Conservation (phyloP, 805 yeast genomes). For the Osmozyma mogii region DNA sequence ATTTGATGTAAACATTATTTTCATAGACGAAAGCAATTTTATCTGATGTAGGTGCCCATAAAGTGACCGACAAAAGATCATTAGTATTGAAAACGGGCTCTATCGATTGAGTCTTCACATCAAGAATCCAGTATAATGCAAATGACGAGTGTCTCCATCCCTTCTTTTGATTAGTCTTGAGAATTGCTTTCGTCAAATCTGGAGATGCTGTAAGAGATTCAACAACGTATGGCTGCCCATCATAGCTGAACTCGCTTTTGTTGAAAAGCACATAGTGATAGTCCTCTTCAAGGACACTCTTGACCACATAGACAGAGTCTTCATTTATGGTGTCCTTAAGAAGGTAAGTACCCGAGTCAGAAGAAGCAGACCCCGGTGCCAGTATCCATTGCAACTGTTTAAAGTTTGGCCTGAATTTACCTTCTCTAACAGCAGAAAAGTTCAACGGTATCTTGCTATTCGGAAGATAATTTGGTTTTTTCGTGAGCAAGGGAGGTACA, state of each 20-base stretch:
- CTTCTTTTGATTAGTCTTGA: constrained; percentile 53
- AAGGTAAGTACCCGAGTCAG: constrained; percentile 65
- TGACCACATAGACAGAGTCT: constrained; percentile 44
- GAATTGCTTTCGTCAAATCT: constrained; percentile 48
- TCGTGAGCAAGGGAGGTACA: no score
- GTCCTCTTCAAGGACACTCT: constrained; percentile 38
- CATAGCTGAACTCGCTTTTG: constrained; percentile 37
- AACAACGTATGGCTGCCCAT: constrained; percentile 36
- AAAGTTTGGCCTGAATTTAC: constrained; percentile 44
- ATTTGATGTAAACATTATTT: constrained; percentile 60
- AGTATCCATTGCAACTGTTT: constrained; percentile 67
- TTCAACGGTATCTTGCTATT: constrained; percentile 19
- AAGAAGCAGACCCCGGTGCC: constrained; percentile 36
- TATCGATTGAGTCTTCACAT: constrained; percentile 8
- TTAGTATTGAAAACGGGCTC: constrained; percentile 7
- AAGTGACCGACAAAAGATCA: constrained; percentile 28
- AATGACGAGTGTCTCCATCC: constrained; percentile 24
- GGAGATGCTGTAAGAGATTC: constrained; percentile 60
- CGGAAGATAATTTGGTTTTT: no score
- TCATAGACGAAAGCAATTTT: constrained; percentile 59
- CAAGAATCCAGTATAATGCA: constrained; percentile 14
- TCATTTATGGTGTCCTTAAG: constrained; percentile 30
- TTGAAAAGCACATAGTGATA: constrained; percentile 43
- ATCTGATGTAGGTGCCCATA: constrained; percentile 69
- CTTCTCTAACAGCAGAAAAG: constrained; percentile 37